Conservation (phyloP, 441 rosid genomes). For the Melianthus villosus region DNA sequence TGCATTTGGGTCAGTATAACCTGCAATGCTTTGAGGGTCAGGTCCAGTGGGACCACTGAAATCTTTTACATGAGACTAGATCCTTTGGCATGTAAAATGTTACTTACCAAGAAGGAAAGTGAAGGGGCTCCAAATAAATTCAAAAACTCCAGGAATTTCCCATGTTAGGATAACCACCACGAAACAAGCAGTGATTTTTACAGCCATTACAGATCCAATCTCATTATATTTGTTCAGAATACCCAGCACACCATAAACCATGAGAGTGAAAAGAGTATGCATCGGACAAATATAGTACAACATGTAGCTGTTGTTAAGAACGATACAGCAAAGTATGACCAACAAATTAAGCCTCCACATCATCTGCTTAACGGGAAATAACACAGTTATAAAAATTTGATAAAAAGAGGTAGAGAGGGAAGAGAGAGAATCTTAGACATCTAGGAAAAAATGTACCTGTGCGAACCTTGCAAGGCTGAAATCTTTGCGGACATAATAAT, state of each 20-base stretch:
- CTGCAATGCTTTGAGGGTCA: conserved; percentile 54
- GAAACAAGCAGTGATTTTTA: conserved; percentile 71
- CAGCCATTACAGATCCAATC: conserved; percentile 69
- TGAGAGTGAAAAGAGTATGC: conserved; percentile 91
- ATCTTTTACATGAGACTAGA: conserved; percentile 6
- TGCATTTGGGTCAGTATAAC: conserved; percentile 55
- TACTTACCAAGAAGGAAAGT: conserved; percentile 60
- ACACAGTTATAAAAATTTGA: too few species aligned
- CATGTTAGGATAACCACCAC: conserved; percentile 72
- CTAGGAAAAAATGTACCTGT: conserved; percentile 34
- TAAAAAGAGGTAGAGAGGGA: too few species aligned
- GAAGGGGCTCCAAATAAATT: conserved; percentile 73
- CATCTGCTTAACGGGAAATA: conserved; percentile 72
- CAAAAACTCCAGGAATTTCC: conserved; percentile 92
- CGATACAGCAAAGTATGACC: conserved; percentile 69
- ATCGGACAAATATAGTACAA: conserved; percentile 93
- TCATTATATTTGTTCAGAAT: conserved; percentile 75
- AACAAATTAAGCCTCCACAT: conserved; percentile 98
- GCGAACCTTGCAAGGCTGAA: conserved; percentile 79
- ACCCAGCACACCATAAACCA: conserved; percentile 96
- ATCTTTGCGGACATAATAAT: conserved; percentile 87
- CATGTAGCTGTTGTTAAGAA: conserved; percentile 90
- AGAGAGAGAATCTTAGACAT: too few species aligned
- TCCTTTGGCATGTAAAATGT: conserved; percentile 9
- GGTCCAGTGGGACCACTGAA: conserved; percentile 58